These are phyloP conservation scores for Claviceps sp. DNA, from an alignment of 2,329 filamentous ascomycete genomes.

Conservation along the genomic window DNA sequence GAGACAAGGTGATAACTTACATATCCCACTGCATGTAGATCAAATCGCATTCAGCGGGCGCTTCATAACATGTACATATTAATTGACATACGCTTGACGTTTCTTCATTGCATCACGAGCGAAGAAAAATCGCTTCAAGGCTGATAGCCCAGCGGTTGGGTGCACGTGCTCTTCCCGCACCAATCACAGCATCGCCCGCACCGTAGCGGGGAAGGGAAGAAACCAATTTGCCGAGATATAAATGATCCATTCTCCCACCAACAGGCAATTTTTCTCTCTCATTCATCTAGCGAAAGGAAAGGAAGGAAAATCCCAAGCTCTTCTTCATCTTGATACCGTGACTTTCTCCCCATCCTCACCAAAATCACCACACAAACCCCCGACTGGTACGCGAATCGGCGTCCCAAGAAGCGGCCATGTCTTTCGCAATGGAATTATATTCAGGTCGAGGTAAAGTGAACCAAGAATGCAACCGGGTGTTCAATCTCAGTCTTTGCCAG, in stretches of 20 bases:
- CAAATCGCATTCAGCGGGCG: too few species aligned
- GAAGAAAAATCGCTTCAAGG: too few species aligned
- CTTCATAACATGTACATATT: too few species aligned
- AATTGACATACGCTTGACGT: too few species aligned
- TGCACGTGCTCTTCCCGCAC: neutral
- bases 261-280: neutral
- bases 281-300: neutral
- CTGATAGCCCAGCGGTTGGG: too few species aligned
- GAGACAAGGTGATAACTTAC: too few species aligned
- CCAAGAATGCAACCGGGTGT: conserved; percentile 34
- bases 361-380: neutral
- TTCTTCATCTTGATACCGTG: too few species aligned
- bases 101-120: too few species aligned
- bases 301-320: too few species aligned
- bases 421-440: conserved; percentile 21
- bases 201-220: neutral
- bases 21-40: too few species aligned
- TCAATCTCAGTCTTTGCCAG: conserved; percentile 13
- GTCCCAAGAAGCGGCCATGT: conserved; percentile 12
- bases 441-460: conserved; percentile 32
- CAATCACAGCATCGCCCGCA: conserved; percentile 2
- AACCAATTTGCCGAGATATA: neutral
- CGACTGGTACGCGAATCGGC: conserved; percentile 8
- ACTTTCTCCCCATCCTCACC: too few species aligned
- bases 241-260: neutral